phyloP scores from a whole-genome alignment of 2,329 filamentous ascomycete species.

The Paraconiothyrium brasiliense region DNA sequence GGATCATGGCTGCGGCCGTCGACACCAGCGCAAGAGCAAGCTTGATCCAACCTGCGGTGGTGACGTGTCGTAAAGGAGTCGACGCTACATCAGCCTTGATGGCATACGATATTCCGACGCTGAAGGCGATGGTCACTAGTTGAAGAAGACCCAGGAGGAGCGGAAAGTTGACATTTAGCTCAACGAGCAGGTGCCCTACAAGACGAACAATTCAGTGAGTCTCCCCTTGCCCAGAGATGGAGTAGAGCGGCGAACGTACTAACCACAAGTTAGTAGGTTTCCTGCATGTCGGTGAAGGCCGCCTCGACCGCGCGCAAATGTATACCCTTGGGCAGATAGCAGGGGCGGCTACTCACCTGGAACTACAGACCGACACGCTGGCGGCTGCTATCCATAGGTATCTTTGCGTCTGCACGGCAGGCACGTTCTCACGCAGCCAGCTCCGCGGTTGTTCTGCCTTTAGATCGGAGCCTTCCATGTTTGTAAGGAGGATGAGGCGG shows the following conservation, averaged over 20 bases:
- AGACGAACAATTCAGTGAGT: neutral
- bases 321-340: neutral
- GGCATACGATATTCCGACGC: neutral
- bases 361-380: conserved; percentile 10
- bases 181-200: conserved; percentile 25
- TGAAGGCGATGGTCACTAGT: conserved; percentile 13
- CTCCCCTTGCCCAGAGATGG: too few species aligned
- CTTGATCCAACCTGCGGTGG: neutral
- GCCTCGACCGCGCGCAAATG: neutral
- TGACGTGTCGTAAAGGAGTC: neutral
- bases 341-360: neutral
- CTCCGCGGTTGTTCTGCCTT: neutral
- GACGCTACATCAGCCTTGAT: neutral
- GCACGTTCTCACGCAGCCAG: conserved; percentile 7
- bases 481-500: neutral
- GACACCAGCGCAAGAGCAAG: conserved; percentile 7
- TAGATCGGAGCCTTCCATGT: neutral
- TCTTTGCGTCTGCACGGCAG: neutral
- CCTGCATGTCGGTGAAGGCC: neutral
- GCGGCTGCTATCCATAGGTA: conserved; percentile 13
- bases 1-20: conserved; percentile 32
- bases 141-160: conserved; percentile 24
- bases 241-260: neutral
- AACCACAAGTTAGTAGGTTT: neutral
- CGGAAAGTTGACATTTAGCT: conserved; percentile 30